Conservation (phyloP, 129 eudicot genomes). For the Gnaphalium uliginosum region DNA sequence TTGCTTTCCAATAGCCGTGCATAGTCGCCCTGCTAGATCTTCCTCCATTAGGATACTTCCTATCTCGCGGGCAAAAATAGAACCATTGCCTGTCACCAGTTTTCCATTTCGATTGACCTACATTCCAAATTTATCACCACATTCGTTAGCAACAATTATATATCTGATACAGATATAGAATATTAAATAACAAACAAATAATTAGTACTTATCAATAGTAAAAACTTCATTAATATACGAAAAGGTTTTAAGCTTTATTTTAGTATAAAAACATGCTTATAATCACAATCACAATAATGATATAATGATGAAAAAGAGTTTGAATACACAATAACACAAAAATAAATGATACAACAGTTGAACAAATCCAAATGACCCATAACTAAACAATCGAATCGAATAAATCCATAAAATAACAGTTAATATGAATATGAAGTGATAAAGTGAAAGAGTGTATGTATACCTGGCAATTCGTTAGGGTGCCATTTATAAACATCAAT, state of each 20-base stretch:
- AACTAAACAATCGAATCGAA: too few relatives aligned
- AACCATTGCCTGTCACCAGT: conserved; percentile 93
- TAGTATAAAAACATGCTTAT: too few relatives aligned
- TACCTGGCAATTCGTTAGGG: conserved; percentile 78
- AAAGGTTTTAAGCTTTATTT: too few relatives aligned
- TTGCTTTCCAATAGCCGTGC: conserved; percentile 87
- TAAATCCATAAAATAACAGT: not conserved
- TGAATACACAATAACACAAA: not conserved
- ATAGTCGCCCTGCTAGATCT: conserved; percentile 63
- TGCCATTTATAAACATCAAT: conserved; percentile 73
- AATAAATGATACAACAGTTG: not conserved
- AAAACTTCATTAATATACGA: too few relatives aligned
- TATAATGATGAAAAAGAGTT: not conserved
- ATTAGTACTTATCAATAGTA: not conserved
- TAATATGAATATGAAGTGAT: not conserved
- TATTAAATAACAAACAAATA: not conserved
- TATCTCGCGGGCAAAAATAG: conserved; percentile 66
- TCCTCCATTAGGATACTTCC: conserved; percentile 73
- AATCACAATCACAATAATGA: too few relatives aligned
- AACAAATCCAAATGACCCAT: not conserved
- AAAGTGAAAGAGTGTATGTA: not conserved
- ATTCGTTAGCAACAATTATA: conserved; percentile 4
- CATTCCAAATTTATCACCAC: conserved; percentile 15
- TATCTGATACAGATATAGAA: not conserved
- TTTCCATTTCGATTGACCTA: conserved; percentile 60